Base-by-base conservation (phyloP, 2,329 filamentous ascomycete genomes). In the Fusarium denticulatum region DNA sequence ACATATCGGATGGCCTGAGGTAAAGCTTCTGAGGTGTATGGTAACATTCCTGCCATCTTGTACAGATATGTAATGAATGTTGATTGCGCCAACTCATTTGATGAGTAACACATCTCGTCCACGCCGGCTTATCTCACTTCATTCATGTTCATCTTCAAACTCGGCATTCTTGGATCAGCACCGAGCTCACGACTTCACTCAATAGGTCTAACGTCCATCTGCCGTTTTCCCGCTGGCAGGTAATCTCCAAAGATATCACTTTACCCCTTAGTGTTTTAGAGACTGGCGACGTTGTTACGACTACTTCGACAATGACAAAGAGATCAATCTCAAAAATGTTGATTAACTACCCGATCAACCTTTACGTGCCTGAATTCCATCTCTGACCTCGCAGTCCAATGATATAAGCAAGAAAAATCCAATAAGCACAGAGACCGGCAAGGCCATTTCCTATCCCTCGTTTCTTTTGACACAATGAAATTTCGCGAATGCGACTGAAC, bases 391-490 rank as follows among this genome's bases (percentile, higher is more conserved):
- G 47, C 73, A 71, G 64, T 69, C 56, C 47, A 47, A 66, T 26
- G 22, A 66, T 75, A 58, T 61, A 72, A 53, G 49, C 32, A 65
- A 66, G 50, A 57, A 76, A 28, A 60, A 22, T 57, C 47, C 46
- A 26, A 37, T 34, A 61, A 53, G 50, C 20, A 46, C 22, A 43
- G 40, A 49, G 39, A 34, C 34, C 55, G 15, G 40, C 14, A 34
- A 60, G 22, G 36, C 39, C 36, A 40, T 58, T 64, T 55, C 28
- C 47, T 53, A 36, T n/a, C 20, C 64, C 34, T 57, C 52, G 46
- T 56, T 66, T 66, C 64, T 61, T 76, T 64, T 71, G 62, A 76
- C 73, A 55, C 42, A 76, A 75, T 70, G 67, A 76, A 74, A 75
- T 67, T 57, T 62, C 28, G 69, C 72, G 55, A 50, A 61, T 55